Evolutionary conservation across 331 rosid genomes (phyloP), one percentile per base, ranked within the genome.

Genomic region (Stylosanthes scabra): DNA sequence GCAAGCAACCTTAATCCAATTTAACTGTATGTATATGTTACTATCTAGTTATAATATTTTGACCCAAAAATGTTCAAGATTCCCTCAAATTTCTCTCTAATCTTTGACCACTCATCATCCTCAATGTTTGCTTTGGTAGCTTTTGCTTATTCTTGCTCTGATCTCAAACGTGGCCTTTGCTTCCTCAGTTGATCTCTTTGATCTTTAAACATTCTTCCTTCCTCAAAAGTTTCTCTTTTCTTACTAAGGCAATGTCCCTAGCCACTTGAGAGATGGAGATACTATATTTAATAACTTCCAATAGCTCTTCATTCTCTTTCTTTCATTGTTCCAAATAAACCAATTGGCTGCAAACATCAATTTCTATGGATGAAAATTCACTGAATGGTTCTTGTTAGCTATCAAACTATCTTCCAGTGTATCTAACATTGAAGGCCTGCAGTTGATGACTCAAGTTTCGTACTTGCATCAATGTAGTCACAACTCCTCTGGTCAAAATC

Each of bases 391-490:
- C 68, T 31, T 75, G 68, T 67, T 75, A 50, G 68, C 60, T 39
- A 47, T 65, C 54, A 75, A 74, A 47, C 74, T 45, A 27, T 47
- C 80, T 59, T 75, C 74, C 16, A 75, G 13, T 58, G 44, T 66
- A 31, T 75, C 80, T 9, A 34, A 27, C 45, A 57, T 67, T 39
- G 31, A 16, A 57, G 69, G 62, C 54, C 54, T 75, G 28, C 4
- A 15, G 34, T 15, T 31, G 80, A 37, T 11, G 55, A 75, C 68
- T 75, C 62, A 9, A 66, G 62, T 67, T 75, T 60, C 74, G 47
- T 61, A 73, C 46, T 64, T 40, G 80, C 86, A 69, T 63, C 74
- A 31, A 13, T 78, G 44, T 82, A 78, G 59, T 77, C 80, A 37
- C 47, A 68, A n/a, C 80, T 67, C 82, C 79, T 72, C 13, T 56